These are phyloP conservation scores for Medicago ruthenica DNA, from an alignment of 306 rosid genomes.

Conservation along the genomic window DNA sequence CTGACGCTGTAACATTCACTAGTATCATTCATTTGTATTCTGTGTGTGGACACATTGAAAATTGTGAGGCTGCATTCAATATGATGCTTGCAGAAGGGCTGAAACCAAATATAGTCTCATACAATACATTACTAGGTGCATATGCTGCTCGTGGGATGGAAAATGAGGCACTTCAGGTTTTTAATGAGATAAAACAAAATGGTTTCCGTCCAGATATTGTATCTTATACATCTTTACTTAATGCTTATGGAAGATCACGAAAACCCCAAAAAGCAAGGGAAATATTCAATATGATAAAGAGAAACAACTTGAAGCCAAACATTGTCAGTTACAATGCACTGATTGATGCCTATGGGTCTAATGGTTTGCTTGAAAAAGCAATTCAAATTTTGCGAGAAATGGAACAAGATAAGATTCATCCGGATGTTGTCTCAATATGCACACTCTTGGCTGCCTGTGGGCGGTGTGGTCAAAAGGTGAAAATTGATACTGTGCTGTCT, in stretches of 20 bases:
- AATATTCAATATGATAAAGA: slow-evolving; percentile 73
- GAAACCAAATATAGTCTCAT: slow-evolving; percentile 81
- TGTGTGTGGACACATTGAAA: slow-evolving; percentile 74
- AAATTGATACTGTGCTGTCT: slow-evolving; percentile 77
- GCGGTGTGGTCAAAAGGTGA: slow-evolving; percentile 80
- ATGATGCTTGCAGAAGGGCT: slow-evolving; percentile 86
- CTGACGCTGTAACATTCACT: slow-evolving; percentile 90
- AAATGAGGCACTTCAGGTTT: slow-evolving; percentile 67
- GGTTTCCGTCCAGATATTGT: slow-evolving; percentile 84
- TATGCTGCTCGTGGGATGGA: slow-evolving; percentile 86
- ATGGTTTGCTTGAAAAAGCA: slow-evolving; percentile 79
- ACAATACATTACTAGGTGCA: slow-evolving; percentile 81
- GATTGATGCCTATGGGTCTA: slow-evolving; percentile 91
- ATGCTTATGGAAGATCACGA: slow-evolving; percentile 87
- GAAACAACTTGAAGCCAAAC: slow-evolving; percentile 74
- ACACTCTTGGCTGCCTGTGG: slow-evolving; percentile 94
- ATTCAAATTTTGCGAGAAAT: slow-evolving; percentile 80
- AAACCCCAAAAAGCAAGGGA: slow-evolving; percentile 73
- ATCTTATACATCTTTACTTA: slow-evolving; percentile 86
- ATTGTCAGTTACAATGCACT: slow-evolving; percentile 85
- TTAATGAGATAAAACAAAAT: slow-evolving; percentile 69
- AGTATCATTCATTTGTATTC: slow-evolving; percentile 87
- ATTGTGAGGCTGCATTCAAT: slow-evolving; percentile 72
- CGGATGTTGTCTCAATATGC: slow-evolving; percentile 92
- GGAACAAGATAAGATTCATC: slow-evolving; percentile 84